A percentile compares a stretch with the other conserved stretches of the same genome.
Evolutionary conservation across 257 asterid species (phyloP).

Genomic region (Solanum peruvianum): DNA sequence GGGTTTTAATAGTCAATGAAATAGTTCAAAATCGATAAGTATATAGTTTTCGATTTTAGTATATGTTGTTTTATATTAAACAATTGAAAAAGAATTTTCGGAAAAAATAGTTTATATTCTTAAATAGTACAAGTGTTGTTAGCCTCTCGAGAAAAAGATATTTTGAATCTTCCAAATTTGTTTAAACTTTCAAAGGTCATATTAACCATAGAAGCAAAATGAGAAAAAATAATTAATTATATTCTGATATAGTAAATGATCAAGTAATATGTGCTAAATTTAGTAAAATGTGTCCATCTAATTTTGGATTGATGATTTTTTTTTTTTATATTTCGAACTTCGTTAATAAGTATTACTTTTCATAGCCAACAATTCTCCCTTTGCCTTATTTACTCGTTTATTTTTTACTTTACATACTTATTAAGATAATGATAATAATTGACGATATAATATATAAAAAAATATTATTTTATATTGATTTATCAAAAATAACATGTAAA

Average conservation of each 20-base stretch:
- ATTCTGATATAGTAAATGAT: too few species aligned
- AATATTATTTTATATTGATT: too few species aligned
- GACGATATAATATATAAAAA: too few species aligned
- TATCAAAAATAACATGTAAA: too few species aligned
- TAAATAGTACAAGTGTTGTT: not conserved
- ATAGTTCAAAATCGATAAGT: not conserved
- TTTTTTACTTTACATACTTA: too few species aligned
- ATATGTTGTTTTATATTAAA: not conserved
- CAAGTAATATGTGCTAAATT: not conserved
- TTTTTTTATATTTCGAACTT: not conserved
- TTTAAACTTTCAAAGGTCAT: not conserved
- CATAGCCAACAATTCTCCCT: not conserved
- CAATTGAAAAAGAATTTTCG: not conserved
- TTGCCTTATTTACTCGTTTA: too few species aligned
- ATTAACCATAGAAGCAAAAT: too few species aligned
- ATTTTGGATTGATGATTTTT: not conserved
- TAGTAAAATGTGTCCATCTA: not conserved
- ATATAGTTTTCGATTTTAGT: not conserved
- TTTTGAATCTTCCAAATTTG: too few species aligned
- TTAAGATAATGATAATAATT: too few species aligned
- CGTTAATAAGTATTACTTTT: too few species aligned
- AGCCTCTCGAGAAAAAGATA: not conserved
- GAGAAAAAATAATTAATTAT: accelerated
- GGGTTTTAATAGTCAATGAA: too few species aligned
- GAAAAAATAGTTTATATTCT: not conserved